Evolutionary conservation across 768 basidiomycete species (phyloP).

Genomic region (Bullera alba): DNA sequence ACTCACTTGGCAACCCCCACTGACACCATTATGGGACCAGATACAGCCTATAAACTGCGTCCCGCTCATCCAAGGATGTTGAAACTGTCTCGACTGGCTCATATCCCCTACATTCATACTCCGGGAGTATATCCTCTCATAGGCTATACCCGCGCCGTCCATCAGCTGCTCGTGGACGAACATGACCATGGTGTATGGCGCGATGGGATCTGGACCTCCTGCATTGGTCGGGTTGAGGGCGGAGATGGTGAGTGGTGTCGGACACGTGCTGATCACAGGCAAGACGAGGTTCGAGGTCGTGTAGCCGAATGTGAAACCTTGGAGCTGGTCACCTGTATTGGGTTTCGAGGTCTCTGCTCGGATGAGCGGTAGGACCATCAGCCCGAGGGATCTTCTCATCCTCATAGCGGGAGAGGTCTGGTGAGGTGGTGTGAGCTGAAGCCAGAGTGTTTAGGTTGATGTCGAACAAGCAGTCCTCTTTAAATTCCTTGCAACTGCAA

Average conservation of each 20-base stretch:
- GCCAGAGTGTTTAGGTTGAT: too few species aligned
- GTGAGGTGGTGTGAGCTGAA: too few species aligned
- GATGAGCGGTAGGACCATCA: background rate
- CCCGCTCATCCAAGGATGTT: slow-evolving; percentile 24
- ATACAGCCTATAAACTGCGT: slow-evolving; percentile 34
- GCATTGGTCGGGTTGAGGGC: slow-evolving; percentile 15
- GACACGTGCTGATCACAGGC: slow-evolving; percentile 24
- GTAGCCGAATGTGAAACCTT: slow-evolving; percentile 22
- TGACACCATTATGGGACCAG: slow-evolving; percentile 22
- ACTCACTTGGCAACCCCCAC: slow-evolving; percentile 34
- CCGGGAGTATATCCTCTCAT: slow-evolving; percentile 22
- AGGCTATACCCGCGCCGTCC: slow-evolving; percentile 14
- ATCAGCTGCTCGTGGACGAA: slow-evolving; percentile 28
- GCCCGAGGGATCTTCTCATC: too few species aligned
- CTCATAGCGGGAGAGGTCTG: too few species aligned
- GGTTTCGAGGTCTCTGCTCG: slow-evolving; percentile 21
- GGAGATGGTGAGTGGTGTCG: slow-evolving; percentile 17
- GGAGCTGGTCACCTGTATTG: slow-evolving; percentile 32
- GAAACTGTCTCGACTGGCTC: slow-evolving; percentile 4
- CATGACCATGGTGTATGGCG: slow-evolving; percentile 32
- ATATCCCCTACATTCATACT: slow-evolving; percentile 25
- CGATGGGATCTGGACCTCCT: slow-evolving; percentile 12
- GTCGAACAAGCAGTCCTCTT: too few species aligned
- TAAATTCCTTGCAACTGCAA: too few species aligned
- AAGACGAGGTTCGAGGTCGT: slow-evolving; percentile 14